Evolutionary conservation across 192 early-diverging fungal species (phyloP).

Genomic region (Coemansia sp.): DNA sequence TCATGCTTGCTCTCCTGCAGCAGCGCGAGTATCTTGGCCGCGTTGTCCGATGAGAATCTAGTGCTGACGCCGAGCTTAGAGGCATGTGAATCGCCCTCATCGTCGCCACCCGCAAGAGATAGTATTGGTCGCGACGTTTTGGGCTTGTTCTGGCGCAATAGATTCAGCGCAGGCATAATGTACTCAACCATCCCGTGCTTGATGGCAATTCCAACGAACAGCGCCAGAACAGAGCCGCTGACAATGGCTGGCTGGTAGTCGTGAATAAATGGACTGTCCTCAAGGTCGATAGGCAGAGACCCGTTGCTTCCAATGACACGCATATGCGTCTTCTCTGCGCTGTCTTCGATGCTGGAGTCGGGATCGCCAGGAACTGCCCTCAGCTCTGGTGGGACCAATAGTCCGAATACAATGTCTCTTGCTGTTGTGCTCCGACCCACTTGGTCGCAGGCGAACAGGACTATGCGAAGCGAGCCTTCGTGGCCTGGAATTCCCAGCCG

Average conservation of each 20-base stretch:
- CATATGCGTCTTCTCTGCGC: neutral
- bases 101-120: neutral
- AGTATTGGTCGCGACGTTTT: constrained; percentile 1
- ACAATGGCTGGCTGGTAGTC: constrained; percentile 20
- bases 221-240: constrained; percentile 24
- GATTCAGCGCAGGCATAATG: constrained; percentile 21
- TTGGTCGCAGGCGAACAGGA: constrained; percentile 49
- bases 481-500: constrained; percentile 15
- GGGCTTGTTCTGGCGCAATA: constrained; percentile 15
- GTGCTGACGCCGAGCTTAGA: neutral
- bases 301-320: neutral
- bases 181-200: constrained; percentile 28
- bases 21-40: constrained; percentile 17
- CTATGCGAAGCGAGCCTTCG: constrained; percentile 15
- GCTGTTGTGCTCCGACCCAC: constrained; percentile 24
- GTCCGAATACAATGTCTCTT: constrained; percentile 21
- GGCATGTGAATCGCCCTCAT: neutral
- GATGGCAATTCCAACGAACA: constrained; percentile 39
- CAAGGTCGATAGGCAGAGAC: neutral
- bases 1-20: constrained; percentile 16
- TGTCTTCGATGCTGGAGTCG: neutral
- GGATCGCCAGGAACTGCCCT: neutral
- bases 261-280: neutral
- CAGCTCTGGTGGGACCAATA: constrained; percentile 14
- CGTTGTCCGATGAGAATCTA: constrained; percentile 24